A percentile compares a stretch with the other conserved stretches of the same genome.
Evolutionary conservation across 176 grass and related monocot genomes (phyloP).

Genomic region (Puya raimondii): DNA sequence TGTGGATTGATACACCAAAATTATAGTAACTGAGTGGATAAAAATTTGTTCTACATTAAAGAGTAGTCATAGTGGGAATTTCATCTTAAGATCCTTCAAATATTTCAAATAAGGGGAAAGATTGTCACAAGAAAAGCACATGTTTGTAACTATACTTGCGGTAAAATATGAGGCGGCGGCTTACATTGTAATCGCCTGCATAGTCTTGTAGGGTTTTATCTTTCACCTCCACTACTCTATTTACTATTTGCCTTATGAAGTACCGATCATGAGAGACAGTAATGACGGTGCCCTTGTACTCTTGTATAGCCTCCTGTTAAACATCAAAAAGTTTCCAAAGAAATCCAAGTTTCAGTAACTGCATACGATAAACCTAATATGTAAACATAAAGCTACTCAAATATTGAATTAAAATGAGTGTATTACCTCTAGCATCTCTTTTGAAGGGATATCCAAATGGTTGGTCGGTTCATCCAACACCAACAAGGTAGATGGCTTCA

Average conservation of each 20-base stretch:
- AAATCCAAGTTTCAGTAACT: neutral
- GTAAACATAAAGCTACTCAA: neutral
- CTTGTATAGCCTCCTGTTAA: slow-evolving; percentile 89
- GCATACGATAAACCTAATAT: neutral
- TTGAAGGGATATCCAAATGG: slow-evolving; percentile 97
- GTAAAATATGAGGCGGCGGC: slow-evolving; percentile 17
- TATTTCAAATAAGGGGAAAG: too few species aligned
- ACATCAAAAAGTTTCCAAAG: slow-evolving; percentile 13
- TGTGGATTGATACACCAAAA: neutral
- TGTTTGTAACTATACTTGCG: slow-evolving; percentile 3
- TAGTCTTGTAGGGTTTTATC: slow-evolving; percentile 79
- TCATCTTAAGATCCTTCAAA: too few species aligned
- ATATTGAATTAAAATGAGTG: neutral
- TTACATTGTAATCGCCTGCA: slow-evolving; percentile 95
- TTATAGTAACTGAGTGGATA: too few species aligned
- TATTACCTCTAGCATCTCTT: slow-evolving; percentile 98
- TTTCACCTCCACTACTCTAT: slow-evolving; percentile 89
- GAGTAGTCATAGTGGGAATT: too few species aligned
- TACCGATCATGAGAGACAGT: slow-evolving; percentile 97
- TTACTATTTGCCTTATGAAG: slow-evolving; percentile 93
- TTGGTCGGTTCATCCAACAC: slow-evolving; percentile 99
- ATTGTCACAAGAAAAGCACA: too few species aligned
- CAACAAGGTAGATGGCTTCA: slow-evolving; percentile 91
- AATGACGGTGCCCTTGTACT: slow-evolving; percentile 82
- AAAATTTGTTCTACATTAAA: too few species aligned